Conservation (phyloP, 2,329 filamentous ascomycete genomes). For the Ambrosiella cleistominuta region DNA sequence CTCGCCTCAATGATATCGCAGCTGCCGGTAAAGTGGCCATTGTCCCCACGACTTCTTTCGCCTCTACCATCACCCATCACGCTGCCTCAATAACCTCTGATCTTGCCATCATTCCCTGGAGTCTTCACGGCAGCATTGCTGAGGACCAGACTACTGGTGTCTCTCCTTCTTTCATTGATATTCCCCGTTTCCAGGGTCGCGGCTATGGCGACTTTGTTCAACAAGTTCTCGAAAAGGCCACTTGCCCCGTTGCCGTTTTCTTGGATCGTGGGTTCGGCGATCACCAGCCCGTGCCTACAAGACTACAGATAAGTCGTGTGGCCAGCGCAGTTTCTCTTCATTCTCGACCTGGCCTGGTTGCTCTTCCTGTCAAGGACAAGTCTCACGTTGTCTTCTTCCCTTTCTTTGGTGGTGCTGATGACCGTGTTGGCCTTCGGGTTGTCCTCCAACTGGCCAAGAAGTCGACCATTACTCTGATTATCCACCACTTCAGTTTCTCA, state of each 20-base stretch:
- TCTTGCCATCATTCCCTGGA: constrained; percentile 77
- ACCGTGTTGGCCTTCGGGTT: constrained; percentile 60
- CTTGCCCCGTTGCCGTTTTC: constrained; percentile 58
- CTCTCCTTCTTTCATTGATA: neutral
- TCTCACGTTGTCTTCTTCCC: constrained; percentile 75
- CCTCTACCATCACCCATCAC: constrained; percentile 55
- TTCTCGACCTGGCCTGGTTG: constrained; percentile 33
- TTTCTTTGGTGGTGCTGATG: constrained; percentile 72
- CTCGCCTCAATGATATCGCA: constrained; percentile 64
- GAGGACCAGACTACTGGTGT: constrained; percentile 35
- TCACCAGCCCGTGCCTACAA: neutral
- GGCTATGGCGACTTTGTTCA: constrained; percentile 60
- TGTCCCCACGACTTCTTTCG: constrained; percentile 59
- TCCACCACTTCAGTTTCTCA: constrained; percentile 32
- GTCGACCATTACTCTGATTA: constrained; percentile 57
- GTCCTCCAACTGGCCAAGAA: constrained; percentile 74
- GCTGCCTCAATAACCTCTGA: constrained; percentile 54
- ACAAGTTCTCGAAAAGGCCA: constrained; percentile 42
- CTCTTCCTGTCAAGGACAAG: constrained; percentile 44
- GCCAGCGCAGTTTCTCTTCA: constrained; percentile 43
- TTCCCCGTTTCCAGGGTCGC: constrained; percentile 9
- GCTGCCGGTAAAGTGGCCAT: constrained; percentile 69
- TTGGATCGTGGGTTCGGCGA: constrained; percentile 41
- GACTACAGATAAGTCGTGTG: constrained; percentile 20
- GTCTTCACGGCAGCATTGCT: constrained; percentile 56